Conservation (phyloP, 768 basidiomycete species). For the Xerocomus potaroensis region DNA sequence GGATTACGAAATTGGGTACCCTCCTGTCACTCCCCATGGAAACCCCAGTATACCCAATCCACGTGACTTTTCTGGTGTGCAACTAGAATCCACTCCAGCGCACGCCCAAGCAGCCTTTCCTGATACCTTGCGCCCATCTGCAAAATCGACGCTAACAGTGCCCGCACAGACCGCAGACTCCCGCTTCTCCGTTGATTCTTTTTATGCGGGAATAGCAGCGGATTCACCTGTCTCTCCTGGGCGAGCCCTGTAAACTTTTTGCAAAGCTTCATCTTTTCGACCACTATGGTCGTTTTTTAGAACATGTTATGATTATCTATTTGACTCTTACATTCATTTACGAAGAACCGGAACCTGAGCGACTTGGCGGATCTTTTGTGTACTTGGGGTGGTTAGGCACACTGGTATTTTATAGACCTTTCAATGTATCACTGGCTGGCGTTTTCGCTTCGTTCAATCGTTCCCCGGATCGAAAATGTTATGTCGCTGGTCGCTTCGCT, state of each 20-base stretch:
- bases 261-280: neutral
- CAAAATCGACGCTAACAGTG: neutral
- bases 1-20: conserved; percentile 24
- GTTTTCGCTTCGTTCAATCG: too few relatives aligned
- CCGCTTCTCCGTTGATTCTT: conserved; percentile 29
- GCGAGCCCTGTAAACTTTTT: conserved; percentile 14
- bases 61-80: conserved; percentile 2
- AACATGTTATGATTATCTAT: conserved; percentile 21
- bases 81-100: conserved; percentile 10
- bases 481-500: neutral
- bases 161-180: conserved; percentile 8
- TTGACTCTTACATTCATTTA: too few relatives aligned
- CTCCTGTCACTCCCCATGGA: conserved; percentile 13
- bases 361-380: too few relatives aligned
- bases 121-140: conserved; percentile 14
- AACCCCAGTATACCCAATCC: conserved; percentile 15
- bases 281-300: neutral
- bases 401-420: too few relatives aligned
- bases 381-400: neutral
- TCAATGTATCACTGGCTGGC: too few relatives aligned
- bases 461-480: conserved; percentile 3
- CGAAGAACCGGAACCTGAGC: too few relatives aligned
- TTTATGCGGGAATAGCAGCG: conserved; percentile 20
- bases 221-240: conserved; percentile 11
- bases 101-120: conserved; percentile 5